Evolutionary conservation across 768 basidiomycete species (phyloP), one percentile per base, ranked within the genome.

Genomic region (Auriculariales sp.): DNA sequence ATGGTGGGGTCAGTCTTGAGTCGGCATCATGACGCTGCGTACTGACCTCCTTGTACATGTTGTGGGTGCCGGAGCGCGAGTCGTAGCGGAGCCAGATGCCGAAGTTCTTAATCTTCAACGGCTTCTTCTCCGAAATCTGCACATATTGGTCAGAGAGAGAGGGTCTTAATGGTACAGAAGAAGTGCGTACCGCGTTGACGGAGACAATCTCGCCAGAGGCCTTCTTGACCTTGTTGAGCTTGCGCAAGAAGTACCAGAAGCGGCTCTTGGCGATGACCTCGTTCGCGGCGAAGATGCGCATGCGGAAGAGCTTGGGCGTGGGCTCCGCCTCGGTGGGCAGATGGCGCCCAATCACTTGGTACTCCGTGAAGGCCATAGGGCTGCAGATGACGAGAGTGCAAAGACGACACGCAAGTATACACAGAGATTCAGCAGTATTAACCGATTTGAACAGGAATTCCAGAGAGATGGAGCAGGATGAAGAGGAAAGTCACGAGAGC

Each of bases 1-100:
- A 47, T n/a, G 19, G 35, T 19, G 30, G 4, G 35, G 25, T 3
- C 17, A 12, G 22, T 22, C 14, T n/a, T 14, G 14, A 28, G 4
- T 48, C 11, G 24, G 3, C 11, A 31, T 9, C 3, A 14, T 14
- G 31, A 17, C 12, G 22, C 19, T 1, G 28, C 24, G 22, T 34
- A 47, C 19, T 12, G 6, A 12, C 27, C 56, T 64, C 64, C 62
- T 93, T 93, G 86, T 95, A 95, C 92, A 97, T 94, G 81, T 99
- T 99, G 83, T 98, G 95, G 42, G 95, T 99, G 55, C 95, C 95
- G 47, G 93, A 95, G 60, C 94, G 91, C 49, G 94, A 98, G 72
- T 99, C 95, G 71, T 99, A 99, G 60, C 94, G 87, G 66, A 99
- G 70, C 95, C 95, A 98, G 72, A 99, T 88, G 58, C 95, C 95